Evolutionary conservation across 2,329 filamentous ascomycete genomes (phyloP), one percentile per base, ranked within the genome.

Genomic region (Cladorrhinum sp.): DNA sequence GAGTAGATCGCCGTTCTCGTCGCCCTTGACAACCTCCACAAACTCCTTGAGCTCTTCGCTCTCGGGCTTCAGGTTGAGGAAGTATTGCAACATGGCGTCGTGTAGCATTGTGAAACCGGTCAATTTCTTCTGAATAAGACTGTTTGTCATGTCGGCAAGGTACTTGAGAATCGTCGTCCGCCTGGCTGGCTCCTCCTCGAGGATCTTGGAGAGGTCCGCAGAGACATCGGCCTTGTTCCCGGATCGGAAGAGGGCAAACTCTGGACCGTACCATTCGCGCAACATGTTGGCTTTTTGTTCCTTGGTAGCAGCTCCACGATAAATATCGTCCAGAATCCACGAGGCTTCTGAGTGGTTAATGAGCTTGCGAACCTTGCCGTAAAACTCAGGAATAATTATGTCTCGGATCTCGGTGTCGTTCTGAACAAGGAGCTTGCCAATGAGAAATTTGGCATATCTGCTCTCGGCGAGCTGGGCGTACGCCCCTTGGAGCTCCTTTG

Each of bases 11-110:
- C 92, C 92, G 60, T 90, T 88, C 71, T 96, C 91, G 66, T 99
- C 93, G 45, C 91, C 91, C 78, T 96, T 96, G 70, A 99, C 80
- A 67, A 96, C 82, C 74, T 98, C 93, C 60, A 96, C 78, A 71
- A 96, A 97, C 68, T 96, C 92, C 29, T 81, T 90, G 48, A 91
- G 87, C 73, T 98, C 93, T 60, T 91, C 86, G 50, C 87, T 91
- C 2, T 89, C 92, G 3, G 85, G 79, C 65, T 89, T 88, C 51
- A 88, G 86, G 69, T 90, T 93, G 57, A 92, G 78, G 76, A 93
- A 97, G 76, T 97, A 99, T 73, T 99, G 93, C 62, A 97, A 81
- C 93, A 99, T 96, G 54, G 95, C 95, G 70, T 98, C 95, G 75
- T 99, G 96, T 20, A 99, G 85, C 84, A 99, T 96, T 1, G 93